A percentile compares a stretch with the other conserved stretches of the same genome.
These are phyloP conservation scores for Pyricularia pennisetigena DNA, from an alignment of 2,329 filamentous ascomycete genomes.

Conservation along the genomic window DNA sequence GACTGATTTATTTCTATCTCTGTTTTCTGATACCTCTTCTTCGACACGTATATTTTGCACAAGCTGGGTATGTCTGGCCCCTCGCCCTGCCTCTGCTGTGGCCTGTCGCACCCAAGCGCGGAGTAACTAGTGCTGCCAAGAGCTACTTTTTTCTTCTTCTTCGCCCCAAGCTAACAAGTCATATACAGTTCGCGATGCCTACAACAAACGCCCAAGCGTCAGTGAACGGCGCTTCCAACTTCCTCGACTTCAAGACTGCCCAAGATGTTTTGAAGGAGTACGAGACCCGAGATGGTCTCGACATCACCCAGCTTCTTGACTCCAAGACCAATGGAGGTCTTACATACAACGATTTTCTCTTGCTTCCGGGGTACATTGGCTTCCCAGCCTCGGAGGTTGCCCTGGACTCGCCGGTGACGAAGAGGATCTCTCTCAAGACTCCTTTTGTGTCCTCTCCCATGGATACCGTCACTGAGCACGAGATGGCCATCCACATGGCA, in stretches of 20 bases:
- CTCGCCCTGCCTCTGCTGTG: conserved; percentile 9
- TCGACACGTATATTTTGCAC: conserved; percentile 1
- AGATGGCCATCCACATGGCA: conserved; percentile 98
- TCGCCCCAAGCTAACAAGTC: neutral
- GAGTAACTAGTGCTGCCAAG: conserved; percentile 1
- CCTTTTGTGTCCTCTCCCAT: conserved; percentile 97
- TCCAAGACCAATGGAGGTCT: conserved; percentile 86
- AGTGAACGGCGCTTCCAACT: conserved; percentile 42
- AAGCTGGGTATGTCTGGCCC: neutral
- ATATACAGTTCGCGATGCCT: conserved; percentile 49
- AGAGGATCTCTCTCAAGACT: conserved; percentile 91
- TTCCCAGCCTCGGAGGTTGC: conserved; percentile 85
- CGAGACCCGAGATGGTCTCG: conserved; percentile 71
- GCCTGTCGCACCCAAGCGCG: neutral
- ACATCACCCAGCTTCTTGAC: conserved; percentile 79
- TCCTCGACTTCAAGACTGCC: conserved; percentile 66
- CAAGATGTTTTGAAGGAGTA: conserved; percentile 78
- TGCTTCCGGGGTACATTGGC: conserved; percentile 95
- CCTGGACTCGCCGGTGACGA: conserved; percentile 88
- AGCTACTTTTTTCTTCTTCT: neutral
- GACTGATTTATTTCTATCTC: neutral
- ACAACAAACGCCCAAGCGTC: conserved; percentile 51
- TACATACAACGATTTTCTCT: conserved; percentile 97
- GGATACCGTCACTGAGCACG: conserved; percentile 98
- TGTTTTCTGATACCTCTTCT: neutral